Evolutionary conservation across 192 early-diverging fungal species (phyloP).

Genomic region (Umbelopsis ramanniana): DNA sequence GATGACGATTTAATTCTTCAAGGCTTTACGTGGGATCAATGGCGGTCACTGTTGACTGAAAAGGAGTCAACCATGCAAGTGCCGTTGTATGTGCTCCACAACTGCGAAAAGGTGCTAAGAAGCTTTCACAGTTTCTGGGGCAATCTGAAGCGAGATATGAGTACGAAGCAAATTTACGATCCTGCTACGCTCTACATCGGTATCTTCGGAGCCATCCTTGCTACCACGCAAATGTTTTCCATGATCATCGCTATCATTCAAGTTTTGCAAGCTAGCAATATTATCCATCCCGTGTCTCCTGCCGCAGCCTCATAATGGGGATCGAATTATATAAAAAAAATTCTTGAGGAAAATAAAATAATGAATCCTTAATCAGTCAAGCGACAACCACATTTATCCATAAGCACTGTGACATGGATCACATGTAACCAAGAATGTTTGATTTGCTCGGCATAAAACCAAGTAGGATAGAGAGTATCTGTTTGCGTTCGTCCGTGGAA

Average conservation of each 20-base stretch:
- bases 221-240: not conserved
- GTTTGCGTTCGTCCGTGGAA: too few relatives aligned
- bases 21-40: not conserved
- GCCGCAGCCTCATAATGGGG: not conserved
- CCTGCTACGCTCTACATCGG: not conserved
- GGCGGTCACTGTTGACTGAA: not conserved
- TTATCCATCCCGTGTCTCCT: not conserved
- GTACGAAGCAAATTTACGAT: not conserved
- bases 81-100: not conserved
- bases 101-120: not conserved
- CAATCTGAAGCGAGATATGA: not conserved
- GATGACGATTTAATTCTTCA: conserved; percentile 10
- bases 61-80: not conserved
- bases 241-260: conserved; percentile 2
- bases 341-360: too few relatives aligned
- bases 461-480: too few relatives aligned
- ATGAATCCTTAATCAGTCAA: too few relatives aligned
- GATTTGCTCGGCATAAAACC: too few relatives aligned
- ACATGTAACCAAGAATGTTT: too few relatives aligned
- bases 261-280: not conserved
- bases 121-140: conserved; percentile 1
- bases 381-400: too few relatives aligned
- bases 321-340: too few relatives aligned
- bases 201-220: not conserved
- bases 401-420: too few relatives aligned